Percentiles rank a stretch among this genome's conserved stretches.
These are phyloP conservation scores for Beauveria sp. DNA, from an alignment of 2,329 filamentous ascomycete species.

Conservation along the genomic window DNA sequence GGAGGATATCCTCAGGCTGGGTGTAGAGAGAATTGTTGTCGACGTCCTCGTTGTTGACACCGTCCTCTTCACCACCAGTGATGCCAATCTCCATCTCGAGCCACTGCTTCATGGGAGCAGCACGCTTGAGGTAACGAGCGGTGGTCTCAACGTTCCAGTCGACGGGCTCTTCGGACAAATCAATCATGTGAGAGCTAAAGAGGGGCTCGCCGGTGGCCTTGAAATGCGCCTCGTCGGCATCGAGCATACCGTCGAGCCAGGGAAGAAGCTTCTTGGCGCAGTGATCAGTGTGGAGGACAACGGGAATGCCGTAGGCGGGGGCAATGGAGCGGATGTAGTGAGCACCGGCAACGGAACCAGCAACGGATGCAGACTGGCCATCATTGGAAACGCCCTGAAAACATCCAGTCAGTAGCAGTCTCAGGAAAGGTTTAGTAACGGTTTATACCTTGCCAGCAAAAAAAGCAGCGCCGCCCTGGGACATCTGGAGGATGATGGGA, in stretches of 20 bases:
- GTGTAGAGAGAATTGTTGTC: constrained; percentile 98
- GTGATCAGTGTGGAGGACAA: constrained; percentile 95
- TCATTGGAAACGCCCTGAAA: constrained; percentile 66
- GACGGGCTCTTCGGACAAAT: constrained; percentile 86
- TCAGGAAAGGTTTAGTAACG: background rate
- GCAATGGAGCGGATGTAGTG: constrained; percentile 90
- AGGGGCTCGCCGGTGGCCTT: constrained; percentile 87
- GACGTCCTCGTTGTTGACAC: constrained; percentile 96
- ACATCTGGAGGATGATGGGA: constrained; percentile 88
- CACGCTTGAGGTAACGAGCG: constrained; percentile 86
- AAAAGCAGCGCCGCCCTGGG: constrained; percentile 88
- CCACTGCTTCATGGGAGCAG: constrained; percentile 96
- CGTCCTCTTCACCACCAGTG: constrained; percentile 95
- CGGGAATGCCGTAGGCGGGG: constrained; percentile 79
- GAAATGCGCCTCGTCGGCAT: constrained; percentile 91
- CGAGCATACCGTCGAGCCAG: constrained; percentile 94
- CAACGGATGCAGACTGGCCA: constrained; percentile 81
- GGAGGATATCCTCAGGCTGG: constrained; percentile 91
- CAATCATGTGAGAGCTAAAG: constrained; percentile 98
- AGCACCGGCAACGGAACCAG: constrained; percentile 79
- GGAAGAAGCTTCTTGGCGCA: constrained; percentile 99
- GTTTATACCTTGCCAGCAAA: constrained; percentile 71
- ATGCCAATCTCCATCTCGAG: constrained; percentile 89
- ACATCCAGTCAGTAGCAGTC: background rate
- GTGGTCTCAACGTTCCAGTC: constrained; percentile 90